A percentile compares a stretch with the other conserved stretches of the same genome.
These are phyloP conservation scores for Starmerella bombicola DNA, from an alignment of 805 yeast genomes.

Conservation along the genomic window DNA sequence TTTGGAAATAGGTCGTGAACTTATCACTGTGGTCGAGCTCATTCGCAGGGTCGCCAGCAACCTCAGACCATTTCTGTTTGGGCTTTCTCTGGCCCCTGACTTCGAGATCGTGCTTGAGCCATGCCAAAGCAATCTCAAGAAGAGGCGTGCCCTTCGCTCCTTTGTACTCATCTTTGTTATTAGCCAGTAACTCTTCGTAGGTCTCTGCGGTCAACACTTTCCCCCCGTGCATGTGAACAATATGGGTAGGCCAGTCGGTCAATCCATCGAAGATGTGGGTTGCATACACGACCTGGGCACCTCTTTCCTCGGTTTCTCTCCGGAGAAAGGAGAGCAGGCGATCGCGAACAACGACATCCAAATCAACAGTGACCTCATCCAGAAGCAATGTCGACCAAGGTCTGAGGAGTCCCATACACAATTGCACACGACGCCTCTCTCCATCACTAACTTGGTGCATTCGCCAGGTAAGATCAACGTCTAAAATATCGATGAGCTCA, in stretches of 20 bases:
- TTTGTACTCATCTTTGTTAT: slow-evolving; percentile 13
- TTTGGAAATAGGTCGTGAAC: slow-evolving; percentile 25
- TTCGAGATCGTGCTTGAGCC: slow-evolving; percentile 32
- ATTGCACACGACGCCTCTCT: slow-evolving; percentile 85
- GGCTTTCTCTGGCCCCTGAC: slow-evolving; percentile 37
- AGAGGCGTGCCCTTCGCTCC: slow-evolving; percentile 24
- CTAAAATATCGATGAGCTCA: slow-evolving; percentile 59
- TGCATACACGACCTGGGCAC: slow-evolving; percentile 73
- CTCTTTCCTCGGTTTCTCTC: slow-evolving; percentile 56
- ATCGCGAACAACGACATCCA: slow-evolving; percentile 82
- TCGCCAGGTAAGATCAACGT: slow-evolving; percentile 79
- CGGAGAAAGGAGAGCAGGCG: slow-evolving; percentile 57
- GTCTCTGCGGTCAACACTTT: slow-evolving; percentile 29
- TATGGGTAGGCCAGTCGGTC: slow-evolving; percentile 76
- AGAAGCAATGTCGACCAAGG: slow-evolving; percentile 83
- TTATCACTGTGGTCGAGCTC: slow-evolving; percentile 24
- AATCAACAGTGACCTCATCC: slow-evolving; percentile 94
- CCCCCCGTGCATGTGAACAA: slow-evolving; percentile 70
- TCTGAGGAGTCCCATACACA: slow-evolving; percentile 80
- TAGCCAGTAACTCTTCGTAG: slow-evolving; percentile 18
- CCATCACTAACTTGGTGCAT: slow-evolving; percentile 92
- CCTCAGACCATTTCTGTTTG: slow-evolving; percentile 41
- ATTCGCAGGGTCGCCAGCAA: slow-evolving; percentile 26
- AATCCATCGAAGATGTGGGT: slow-evolving; percentile 96
- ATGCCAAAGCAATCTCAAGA: slow-evolving; percentile 29